Conservation (phyloP, 2,329 filamentous ascomycete genomes). For the Pseudocercospora fuligena region DNA sequence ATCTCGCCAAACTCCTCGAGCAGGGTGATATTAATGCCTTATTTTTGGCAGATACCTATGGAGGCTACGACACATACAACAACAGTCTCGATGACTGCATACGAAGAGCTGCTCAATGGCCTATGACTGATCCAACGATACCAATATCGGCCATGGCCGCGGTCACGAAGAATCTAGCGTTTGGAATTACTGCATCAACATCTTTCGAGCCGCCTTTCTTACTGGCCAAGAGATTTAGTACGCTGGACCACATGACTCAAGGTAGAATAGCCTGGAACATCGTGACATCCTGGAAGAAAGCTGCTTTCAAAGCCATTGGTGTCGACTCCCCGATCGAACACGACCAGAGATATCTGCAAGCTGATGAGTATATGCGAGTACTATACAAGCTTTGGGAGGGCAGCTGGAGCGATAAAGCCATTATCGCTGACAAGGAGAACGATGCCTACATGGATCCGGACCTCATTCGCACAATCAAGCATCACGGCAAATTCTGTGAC, state of each 20-base stretch:
- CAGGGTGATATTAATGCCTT: constrained; percentile 66
- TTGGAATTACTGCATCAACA: constrained; percentile 67
- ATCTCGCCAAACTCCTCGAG: constrained; percentile 66
- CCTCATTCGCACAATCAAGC: constrained; percentile 64
- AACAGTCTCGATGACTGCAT: constrained; percentile 51
- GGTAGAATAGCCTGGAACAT: constrained; percentile 71
- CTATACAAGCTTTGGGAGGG: constrained; percentile 67
- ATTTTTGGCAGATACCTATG: constrained; percentile 70
- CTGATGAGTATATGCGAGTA: constrained; percentile 65
- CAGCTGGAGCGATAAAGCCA: constrained; percentile 61
- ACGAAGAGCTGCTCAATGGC: constrained; percentile 66
- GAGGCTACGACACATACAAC: constrained; percentile 67
- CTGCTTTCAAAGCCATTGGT: constrained; percentile 66
- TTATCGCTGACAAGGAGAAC: constrained; percentile 57
- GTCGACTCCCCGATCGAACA: constrained; percentile 63
- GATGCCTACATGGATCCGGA: constrained; percentile 64
- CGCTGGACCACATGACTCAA: constrained; percentile 65
- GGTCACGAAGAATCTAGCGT: constrained; percentile 66
- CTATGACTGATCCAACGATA: constrained; percentile 67
- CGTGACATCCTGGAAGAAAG: constrained; percentile 67
- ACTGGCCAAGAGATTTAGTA: constrained; percentile 66
- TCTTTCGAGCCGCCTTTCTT: constrained; percentile 67
- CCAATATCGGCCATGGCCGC: constrained; percentile 70
- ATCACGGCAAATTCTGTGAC: constrained; percentile 61
- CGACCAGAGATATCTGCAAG: constrained; percentile 65